Evolutionary conservation across 2,329 filamentous ascomycete genomes (phyloP).

Genomic region (Chrysosporium keratinophilum): DNA sequence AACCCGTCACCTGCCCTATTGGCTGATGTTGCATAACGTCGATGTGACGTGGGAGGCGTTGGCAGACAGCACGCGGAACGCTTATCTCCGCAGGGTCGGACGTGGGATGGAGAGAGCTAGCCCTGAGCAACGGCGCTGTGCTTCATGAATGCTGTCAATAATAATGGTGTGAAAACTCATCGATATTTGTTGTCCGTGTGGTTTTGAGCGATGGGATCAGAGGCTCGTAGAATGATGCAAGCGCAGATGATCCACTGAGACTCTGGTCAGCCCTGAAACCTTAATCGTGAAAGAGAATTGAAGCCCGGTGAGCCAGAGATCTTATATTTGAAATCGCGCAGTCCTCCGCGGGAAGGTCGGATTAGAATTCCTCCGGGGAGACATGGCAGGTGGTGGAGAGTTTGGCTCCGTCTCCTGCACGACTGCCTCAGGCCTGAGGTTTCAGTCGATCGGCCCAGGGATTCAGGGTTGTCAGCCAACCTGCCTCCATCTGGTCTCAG

Average conservation of each 20-base stretch:
- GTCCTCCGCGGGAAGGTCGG: background rate
- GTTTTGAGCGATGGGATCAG: background rate
- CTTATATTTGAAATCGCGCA: background rate
- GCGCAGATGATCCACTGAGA: background rate
- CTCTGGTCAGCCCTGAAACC: background rate
- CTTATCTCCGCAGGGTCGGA: background rate
- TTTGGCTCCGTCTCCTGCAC: background rate
- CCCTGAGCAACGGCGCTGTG: no score
- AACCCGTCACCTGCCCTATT: background rate
- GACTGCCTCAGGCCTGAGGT: background rate
- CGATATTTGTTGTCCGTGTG: background rate
- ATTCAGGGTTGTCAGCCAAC: no score
- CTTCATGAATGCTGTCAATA: background rate
- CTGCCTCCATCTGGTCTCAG: background rate
- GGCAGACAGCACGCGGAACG: background rate
- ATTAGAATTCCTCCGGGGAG: background rate
- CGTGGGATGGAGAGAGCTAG: no score
- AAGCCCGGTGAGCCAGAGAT: background rate
- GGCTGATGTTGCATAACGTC: background rate
- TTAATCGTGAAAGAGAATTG: background rate
- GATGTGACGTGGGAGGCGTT: slow-evolving; percentile 6
- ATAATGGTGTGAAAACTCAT: background rate
- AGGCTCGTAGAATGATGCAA: background rate
- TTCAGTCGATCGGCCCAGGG: background rate
- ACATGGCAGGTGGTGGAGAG: background rate